Evolutionary conservation across 2,329 filamentous ascomycete species (phyloP), one percentile per base, ranked within the genome.

Genomic region (Colletotrichum horii): DNA sequence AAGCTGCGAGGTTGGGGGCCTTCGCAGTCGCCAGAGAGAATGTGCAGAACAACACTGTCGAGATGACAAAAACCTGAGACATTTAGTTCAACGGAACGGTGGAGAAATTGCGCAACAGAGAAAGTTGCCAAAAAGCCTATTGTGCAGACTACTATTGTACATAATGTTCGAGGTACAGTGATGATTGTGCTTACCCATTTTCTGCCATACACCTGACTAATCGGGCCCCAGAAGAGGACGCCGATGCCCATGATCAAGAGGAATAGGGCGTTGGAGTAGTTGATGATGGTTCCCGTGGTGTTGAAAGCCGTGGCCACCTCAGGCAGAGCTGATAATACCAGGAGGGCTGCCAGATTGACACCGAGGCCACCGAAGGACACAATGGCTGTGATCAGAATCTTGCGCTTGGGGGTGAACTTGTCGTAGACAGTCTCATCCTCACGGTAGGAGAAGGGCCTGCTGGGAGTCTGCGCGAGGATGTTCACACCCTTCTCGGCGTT

Each of bases 241-340:
- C 87, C 88, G 7, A 94, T 78, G 0, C 92, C 93, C 93, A 95
- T 95, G 80, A 93, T 93, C 4, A 94, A 83, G 84, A 95, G 88
- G 79, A 94, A 95, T 15, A 94, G 81, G 0, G 93, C 93, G 83
- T 94, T 95, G 78, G 89, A 91, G 43, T 93, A 83, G 80, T 94
- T 93, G 80, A 95, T 91, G 71, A 95, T 89, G 9, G 90, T 90
- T 5, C 92, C 93, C 0, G 91, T 93, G 0, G 93, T 95, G 60
- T 86, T 77, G 81, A 91, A 95, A 6, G 91, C 92, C 4, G 81
- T 82, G 2, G 94, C 93, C 7, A 96, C 92, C 81, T 96, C 94
- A 2, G 94, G 94, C 3, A 94, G 91, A 5, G 94, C 94, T 1
- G 94, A 89, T 15, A 96, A 84, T 11, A 96, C 74, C 5, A 76